Base-by-base conservation (phyloP, 2,329 filamentous ascomycete genomes). In the Colletotrichum truncatum region DNA sequence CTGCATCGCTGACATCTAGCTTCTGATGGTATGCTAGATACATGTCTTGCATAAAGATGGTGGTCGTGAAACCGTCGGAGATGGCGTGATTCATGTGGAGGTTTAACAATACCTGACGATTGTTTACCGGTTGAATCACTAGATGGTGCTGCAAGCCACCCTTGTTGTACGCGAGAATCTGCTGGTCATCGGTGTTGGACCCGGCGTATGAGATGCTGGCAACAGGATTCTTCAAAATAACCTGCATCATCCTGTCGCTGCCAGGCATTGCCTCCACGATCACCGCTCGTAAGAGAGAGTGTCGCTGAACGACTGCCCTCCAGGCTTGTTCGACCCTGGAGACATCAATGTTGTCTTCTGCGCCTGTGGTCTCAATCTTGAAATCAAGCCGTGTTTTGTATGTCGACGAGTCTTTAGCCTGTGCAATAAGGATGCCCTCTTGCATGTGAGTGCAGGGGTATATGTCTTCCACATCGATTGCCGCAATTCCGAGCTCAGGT, bases 391-490 rank as follows among this genome's bases (percentile, higher is more conserved):
- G 26, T 11, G 21, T 66, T 28, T 74, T 66, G 53, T 77, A 78
- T 5, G 67, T 69, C 4, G 70, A 71, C 4, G 63, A n/a, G 11
- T 67, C 49, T 16, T 70, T 70, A 18, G 62, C 53, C 11, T 75
- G 69, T 12, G 78, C 70, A 4, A 76, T 72, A 23, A 81, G 66
- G 0, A 81, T 71, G 4, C 75, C 75, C 14, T 74, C 73, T 32
- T 81, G 78, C 56, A 79, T 70, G 0, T 75, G 71, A 3, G 77
- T 73, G 68, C 76, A 78, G 4, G 78, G 78, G 14, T 77, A 80
- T 0, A 73, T 64, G 55, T 77, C 74, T 28, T 74, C 71, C 59
- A 48, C 71, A 8, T 67, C 66, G 70, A 70, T 32, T 10, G 14
- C 1, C 4, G 4, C 14, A 26, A 43, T 30, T 2, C 39, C 39